These are phyloP conservation scores for Talaromyces sp. DNA, from an alignment of 2,329 filamentous ascomycete species.

Conservation along the genomic window DNA sequence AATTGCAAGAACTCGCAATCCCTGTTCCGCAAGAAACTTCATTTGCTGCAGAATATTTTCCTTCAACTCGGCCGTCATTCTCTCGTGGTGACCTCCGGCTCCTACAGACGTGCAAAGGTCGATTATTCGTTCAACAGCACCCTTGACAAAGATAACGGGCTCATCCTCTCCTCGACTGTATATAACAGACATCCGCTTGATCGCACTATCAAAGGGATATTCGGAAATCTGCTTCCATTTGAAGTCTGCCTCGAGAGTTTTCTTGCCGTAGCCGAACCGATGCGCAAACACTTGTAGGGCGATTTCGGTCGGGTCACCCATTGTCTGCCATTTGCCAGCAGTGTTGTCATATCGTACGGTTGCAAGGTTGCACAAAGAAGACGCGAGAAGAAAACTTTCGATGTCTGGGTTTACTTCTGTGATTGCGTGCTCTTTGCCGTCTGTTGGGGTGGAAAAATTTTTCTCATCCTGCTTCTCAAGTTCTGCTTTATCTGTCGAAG, in stretches of 20 bases:
- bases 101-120: constrained; percentile 52
- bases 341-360: constrained; percentile 46
- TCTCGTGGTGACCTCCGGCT: constrained; percentile 37
- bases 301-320: constrained; percentile 65
- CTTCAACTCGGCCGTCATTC: constrained; percentile 41
- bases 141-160: constrained; percentile 56
- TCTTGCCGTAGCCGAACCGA: constrained; percentile 54
- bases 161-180: constrained; percentile 40
- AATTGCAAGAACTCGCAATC: constrained; percentile 59
- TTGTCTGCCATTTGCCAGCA: constrained; percentile 51
- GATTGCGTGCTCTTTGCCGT: constrained; percentile 29
- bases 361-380: constrained; percentile 56
- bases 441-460: constrained; percentile 54
- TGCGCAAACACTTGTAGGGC: constrained; percentile 64
- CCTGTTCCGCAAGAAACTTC: constrained; percentile 55
- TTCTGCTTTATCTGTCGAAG: constrained; percentile 29
- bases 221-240: constrained; percentile 57
- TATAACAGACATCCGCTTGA: constrained; percentile 66
- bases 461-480: constrained; percentile 34
- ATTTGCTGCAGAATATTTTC: constrained; percentile 53
- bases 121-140: constrained; percentile 60
- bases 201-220: constrained; percentile 62
- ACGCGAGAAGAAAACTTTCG: constrained; percentile 51
- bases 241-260: constrained; percentile 35
- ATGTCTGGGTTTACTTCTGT: constrained; percentile 46